Percentiles rank a stretch among this genome's conserved stretches.
Evolutionary conservation across 352 stramenopile species (phyloP).

Genomic region (Blastocystis hominis): DNA sequence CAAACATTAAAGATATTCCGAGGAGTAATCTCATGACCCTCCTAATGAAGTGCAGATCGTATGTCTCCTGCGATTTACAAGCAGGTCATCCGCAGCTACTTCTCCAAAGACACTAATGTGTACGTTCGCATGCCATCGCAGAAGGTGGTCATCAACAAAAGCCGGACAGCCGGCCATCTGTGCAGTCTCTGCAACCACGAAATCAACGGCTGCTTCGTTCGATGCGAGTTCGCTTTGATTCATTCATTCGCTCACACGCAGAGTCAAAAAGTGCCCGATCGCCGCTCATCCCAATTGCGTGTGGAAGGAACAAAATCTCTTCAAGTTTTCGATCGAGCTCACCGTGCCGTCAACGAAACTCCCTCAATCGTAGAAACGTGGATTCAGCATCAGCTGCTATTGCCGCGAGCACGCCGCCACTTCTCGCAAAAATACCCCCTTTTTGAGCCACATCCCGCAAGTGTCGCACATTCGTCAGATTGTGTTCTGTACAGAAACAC

Average conservation of each 20-base stretch:
- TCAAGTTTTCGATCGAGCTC: not conserved
- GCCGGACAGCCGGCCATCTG: not conserved
- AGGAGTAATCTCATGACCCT: not conserved
- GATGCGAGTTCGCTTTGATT: not conserved
- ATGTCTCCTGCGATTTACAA: not conserved
- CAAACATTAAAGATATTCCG: not conserved
- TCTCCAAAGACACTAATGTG: not conserved
- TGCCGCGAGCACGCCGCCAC: not conserved
- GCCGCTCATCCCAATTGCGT: not conserved
- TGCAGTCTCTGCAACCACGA: not conserved
- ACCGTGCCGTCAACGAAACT: not conserved
- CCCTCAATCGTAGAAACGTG: not conserved
- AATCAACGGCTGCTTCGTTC: not conserved
- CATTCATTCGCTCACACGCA: not conserved
- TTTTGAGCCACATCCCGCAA: not conserved
- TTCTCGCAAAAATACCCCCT: not conserved
- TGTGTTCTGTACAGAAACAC: not conserved
- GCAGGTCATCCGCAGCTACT: conserved; percentile 11
- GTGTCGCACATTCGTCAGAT: not conserved
- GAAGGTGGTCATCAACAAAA: not conserved
- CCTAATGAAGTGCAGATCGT: not conserved
- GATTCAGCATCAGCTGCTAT: not conserved
- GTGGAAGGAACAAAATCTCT: not conserved
- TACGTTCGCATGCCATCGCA: not conserved
- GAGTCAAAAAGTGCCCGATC: not conserved